Evolutionary conservation across 768 basidiomycete genomes (phyloP).

Genomic region (Pulveroboletus sp.): DNA sequence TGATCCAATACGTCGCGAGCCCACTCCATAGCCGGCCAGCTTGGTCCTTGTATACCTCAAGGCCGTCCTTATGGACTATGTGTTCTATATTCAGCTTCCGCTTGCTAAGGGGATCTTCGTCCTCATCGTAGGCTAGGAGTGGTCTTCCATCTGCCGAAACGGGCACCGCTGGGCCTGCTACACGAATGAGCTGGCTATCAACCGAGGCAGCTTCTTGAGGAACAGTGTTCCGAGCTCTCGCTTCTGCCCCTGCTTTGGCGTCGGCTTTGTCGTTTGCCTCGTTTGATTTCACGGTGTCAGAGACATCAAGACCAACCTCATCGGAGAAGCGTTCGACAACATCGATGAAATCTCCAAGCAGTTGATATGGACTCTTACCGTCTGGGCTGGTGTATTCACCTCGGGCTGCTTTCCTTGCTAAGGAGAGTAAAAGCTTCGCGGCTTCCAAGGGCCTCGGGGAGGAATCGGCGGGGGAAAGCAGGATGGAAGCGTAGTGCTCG

Average conservation of each 20-base stretch:
- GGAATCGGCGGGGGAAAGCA: constrained; percentile 56
- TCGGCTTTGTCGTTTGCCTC: constrained; percentile 44
- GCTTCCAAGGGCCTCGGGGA: constrained; percentile 83
- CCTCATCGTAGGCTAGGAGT: constrained; percentile 60
- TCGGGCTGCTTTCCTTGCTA: constrained; percentile 78
- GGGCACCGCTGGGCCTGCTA: constrained; percentile 61
- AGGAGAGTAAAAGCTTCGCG: constrained; percentile 79
- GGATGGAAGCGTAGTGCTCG: constrained; percentile 67
- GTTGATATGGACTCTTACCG: constrained; percentile 92
- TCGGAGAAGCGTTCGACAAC: constrained; percentile 88
- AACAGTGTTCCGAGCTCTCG: constrained; percentile 31
- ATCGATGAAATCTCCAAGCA: constrained; percentile 89
- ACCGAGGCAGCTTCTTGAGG: constrained; percentile 41
- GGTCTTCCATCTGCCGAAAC: constrained; percentile 48
- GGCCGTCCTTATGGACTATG: constrained; percentile 81
- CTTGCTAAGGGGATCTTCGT: constrained; percentile 71
- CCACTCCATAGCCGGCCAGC: constrained; percentile 96
- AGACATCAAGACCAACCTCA: constrained; percentile 84
- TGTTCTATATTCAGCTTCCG: constrained; percentile 80
- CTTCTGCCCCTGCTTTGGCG: constrained; percentile 36
- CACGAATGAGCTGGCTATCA: constrained; percentile 62
- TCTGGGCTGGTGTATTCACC: constrained; percentile 86
- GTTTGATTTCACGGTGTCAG: constrained; percentile 63
- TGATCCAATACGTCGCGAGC: constrained; percentile 97
- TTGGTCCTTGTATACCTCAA: constrained; percentile 91